phyloP scores from a whole-genome alignment of 2,329 filamentous ascomycete genomes.

The Plenodomus biglobosus region DNA sequence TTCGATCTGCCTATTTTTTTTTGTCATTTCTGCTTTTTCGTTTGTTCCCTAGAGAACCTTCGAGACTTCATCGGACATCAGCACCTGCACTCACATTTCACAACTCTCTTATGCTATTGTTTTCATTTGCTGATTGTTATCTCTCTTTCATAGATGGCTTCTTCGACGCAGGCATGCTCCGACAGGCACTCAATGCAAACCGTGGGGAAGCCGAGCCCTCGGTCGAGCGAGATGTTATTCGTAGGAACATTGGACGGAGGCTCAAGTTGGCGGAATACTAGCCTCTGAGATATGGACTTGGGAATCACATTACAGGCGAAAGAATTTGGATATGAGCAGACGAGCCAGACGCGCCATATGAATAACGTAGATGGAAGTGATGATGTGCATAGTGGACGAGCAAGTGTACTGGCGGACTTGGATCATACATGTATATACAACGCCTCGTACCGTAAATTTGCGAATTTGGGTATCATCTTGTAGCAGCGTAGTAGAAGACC shows the following conservation, averaged over 20 bases:
- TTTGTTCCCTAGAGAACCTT: slow-evolving; percentile 2
- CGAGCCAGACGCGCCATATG: too few relatives aligned
- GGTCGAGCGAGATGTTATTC: slow-evolving; percentile 61
- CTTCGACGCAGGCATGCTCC: slow-evolving; percentile 94
- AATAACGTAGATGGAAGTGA: too few relatives aligned
- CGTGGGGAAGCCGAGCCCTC: slow-evolving; percentile 51
- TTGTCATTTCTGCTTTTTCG: too few relatives aligned
- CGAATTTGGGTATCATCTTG: too few relatives aligned
- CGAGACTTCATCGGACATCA: slow-evolving; percentile 5
- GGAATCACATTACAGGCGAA: neutral
- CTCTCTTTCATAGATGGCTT: slow-evolving; percentile 72
- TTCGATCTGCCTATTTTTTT: slow-evolving; percentile 1
- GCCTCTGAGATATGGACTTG: neutral
- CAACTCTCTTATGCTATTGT: neutral
- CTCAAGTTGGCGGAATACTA: slow-evolving; percentile 70
- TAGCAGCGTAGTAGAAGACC: too few relatives aligned
- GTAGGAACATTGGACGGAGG: slow-evolving; percentile 74
- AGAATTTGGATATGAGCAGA: too few relatives aligned
- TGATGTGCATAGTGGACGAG: too few relatives aligned
- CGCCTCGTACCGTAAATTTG: too few relatives aligned
- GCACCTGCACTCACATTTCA: neutral
- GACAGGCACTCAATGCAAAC: slow-evolving; percentile 80
- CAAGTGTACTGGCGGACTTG: too few relatives aligned
- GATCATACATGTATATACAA: too few relatives aligned
- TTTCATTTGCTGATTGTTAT: slow-evolving; percentile 37